phyloP scores from a whole-genome alignment of 164 flowering plant species.

The Dillenia suffruticosa region DNA sequence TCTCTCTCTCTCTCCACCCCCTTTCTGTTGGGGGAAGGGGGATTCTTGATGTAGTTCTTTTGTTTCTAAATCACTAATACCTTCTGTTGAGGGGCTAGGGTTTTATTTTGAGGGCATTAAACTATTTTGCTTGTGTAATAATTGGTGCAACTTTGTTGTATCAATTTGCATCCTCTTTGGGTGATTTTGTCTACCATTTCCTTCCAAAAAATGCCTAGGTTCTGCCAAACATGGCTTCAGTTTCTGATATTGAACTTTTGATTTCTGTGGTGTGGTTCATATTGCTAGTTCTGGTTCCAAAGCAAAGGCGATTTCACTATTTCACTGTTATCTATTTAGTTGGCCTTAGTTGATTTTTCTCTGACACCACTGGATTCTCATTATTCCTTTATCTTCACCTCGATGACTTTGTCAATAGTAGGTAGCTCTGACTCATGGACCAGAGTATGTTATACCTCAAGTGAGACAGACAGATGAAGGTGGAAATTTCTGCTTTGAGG shows the following conservation, averaged over 20 bases:
- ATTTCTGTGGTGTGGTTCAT: constrained; percentile 78
- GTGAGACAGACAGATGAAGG: constrained; percentile 60
- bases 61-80: neutral
- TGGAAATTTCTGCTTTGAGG: constrained; percentile 96
- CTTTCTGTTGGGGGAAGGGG: no score
- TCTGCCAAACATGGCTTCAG: constrained; percentile 92
- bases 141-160: no score
- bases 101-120: neutral
- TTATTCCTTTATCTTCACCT: neutral
- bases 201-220: constrained; percentile 42
- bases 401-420: constrained; percentile 17
- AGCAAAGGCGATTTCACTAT: constrained; percentile 60
- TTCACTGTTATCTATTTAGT: neutral
- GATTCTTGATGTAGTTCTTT: neutral
- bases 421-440: constrained; percentile 97
- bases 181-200: constrained; percentile 1
- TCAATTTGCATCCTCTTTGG: neutral
- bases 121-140: no score
- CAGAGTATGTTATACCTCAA: constrained; percentile 85
- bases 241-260: constrained; percentile 75
- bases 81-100: neutral
- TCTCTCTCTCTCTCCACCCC: no score
- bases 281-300: constrained; percentile 46
- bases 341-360: neutral
- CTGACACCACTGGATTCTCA: no score